Evolutionary conservation across 2,329 filamentous ascomycete species (phyloP).

Genomic region (Orbilia javanica): DNA sequence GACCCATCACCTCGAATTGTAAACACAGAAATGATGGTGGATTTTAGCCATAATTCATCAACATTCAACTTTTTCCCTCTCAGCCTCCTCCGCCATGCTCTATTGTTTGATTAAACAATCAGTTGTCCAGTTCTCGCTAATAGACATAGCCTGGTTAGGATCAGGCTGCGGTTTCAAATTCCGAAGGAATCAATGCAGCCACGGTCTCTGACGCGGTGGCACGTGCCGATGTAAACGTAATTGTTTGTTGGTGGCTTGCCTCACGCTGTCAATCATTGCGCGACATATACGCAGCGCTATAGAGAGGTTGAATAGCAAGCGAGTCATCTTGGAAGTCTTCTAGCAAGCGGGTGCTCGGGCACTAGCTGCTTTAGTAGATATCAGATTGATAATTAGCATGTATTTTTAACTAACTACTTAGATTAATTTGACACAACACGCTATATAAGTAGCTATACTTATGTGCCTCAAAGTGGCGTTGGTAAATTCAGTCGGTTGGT

Average conservation of each 20-base stretch:
- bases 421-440: no score
- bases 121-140: background rate
- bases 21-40: background rate
- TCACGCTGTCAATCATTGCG: no score
- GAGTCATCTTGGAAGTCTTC: no score
- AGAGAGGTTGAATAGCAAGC: no score
- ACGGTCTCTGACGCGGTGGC: background rate
- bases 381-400: no score
- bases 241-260: background rate
- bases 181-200: background rate
- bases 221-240: background rate
- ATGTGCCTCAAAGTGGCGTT: no score
- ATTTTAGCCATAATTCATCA: background rate
- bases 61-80: background rate
- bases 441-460: no score
- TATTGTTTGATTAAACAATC: background rate
- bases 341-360: no score
- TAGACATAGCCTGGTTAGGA: background rate
- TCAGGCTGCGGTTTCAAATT: background rate
- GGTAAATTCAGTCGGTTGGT: no score
- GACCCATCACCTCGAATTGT: background rate
- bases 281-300: no score
- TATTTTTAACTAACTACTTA: no score
- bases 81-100: background rate
- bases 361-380: no score